Evolutionary conservation across 164 flowering plant species (phyloP).

Genomic region (Litsea cubeba): DNA sequence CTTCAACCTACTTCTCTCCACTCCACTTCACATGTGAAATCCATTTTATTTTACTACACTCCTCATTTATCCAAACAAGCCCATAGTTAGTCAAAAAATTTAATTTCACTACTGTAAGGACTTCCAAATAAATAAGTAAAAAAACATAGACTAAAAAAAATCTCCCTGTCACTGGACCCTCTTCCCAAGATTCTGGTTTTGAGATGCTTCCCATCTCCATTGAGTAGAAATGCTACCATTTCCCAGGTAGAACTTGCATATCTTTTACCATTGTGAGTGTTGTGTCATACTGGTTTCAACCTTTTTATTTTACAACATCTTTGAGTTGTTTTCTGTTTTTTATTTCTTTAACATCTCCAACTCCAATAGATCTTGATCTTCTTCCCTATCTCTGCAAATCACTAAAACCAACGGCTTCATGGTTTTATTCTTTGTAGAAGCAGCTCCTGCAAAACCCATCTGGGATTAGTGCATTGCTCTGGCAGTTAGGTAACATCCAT

Average conservation of each 20-base stretch:
- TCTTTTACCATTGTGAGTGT: too few relatives aligned
- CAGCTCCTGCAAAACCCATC: conserved; percentile 4
- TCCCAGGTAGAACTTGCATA: not conserved
- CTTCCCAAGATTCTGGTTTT: not conserved
- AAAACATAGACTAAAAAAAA: too few relatives aligned
- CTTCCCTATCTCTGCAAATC: not conserved
- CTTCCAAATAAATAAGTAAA: too few relatives aligned
- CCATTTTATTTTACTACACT: too few relatives aligned
- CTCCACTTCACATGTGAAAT: too few relatives aligned
- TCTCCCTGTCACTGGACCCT: not conserved
- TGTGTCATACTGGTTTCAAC: not conserved
- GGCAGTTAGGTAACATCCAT: not conserved
- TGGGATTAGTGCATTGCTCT: not conserved
- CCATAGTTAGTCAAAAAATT: too few relatives aligned
- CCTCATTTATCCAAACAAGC: too few relatives aligned
- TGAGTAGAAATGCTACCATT: not conserved
- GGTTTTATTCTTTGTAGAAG: not conserved
- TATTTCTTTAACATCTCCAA: not conserved
- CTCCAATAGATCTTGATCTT: not conserved
- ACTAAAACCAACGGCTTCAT: not conserved
- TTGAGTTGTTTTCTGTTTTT: not conserved
- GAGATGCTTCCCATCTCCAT: not conserved
- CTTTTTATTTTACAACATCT: not conserved
- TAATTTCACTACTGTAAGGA: too few relatives aligned
- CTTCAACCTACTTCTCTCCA: too few relatives aligned